Evolutionary conservation across 352 stramenopile species (phyloP), one percentile per base, ranked within the genome.

Genomic region (Globisporangium acanthophoron): DNA sequence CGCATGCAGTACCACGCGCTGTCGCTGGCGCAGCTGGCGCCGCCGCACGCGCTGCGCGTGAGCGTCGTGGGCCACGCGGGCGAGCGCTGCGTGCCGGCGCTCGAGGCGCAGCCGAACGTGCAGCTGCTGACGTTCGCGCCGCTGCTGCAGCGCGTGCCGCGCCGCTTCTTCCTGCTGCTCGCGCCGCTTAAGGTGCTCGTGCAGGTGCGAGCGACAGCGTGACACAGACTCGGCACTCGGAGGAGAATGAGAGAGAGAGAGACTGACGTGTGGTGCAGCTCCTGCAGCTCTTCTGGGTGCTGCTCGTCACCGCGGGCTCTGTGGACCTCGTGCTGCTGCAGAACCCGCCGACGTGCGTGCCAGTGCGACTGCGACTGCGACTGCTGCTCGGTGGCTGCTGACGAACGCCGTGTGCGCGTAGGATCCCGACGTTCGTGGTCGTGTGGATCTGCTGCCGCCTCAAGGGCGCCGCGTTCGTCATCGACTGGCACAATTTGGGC

Each of bases 401-500:
- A 43, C 37, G 37, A 43, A 18, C 37, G 37, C 12, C 37, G 37
- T 18, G 37, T 18, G 37, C 13, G 37, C 12, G 8, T 43, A 96
- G 90, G 21, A 96, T 99, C 58, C 97, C 97, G 18, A 97, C 96
- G 21, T 83, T 99, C 45, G 69, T 96, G 7, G 78, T 98, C 8
- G 82, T 93, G 46, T 97, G 79, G 73, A 33, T 97, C 9, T 85
- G 79, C 31, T 79, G 72, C 35, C 67, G 71, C 6, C 59, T 91
- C 29, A 90, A 96, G 24, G 68, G 85, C 21, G 87, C 96, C 31
- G 87, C 86, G 54, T 94, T 99, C 52, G 81, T 99, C 15, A 96
- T 99, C 64, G 97, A 99, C 71, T 99, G 97, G 97, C 97, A 99
- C 74, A 99, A 99, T 78, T 70, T 99, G 39, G 97, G 97, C 33